Conservation (phyloP, 78 protist genomes). For the Cavenderia fasciculata region DNA sequence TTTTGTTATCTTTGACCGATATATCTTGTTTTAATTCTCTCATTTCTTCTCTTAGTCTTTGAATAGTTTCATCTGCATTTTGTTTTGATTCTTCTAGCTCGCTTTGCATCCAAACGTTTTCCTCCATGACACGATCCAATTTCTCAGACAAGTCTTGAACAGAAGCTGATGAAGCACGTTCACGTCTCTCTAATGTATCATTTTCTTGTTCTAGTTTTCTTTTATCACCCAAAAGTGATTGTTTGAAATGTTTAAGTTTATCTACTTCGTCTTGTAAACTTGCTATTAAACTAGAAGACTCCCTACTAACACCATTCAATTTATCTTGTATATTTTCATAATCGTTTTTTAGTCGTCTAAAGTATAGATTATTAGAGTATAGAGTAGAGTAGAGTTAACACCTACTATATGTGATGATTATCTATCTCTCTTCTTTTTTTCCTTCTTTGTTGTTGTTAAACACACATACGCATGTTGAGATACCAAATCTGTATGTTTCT, state of each 20-base stretch:
- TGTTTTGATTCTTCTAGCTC: slow-evolving; percentile 75
- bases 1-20: slow-evolving; percentile 57
- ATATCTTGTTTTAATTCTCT: slow-evolving; percentile 66
- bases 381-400: too few species aligned
- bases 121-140: slow-evolving; percentile 66
- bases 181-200: slow-evolving; percentile 73
- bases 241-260: slow-evolving; percentile 34
- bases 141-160: slow-evolving; percentile 59
- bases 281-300: slow-evolving; percentile 39
- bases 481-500: slow-evolving; percentile 59
- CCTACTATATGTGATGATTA: too few species aligned
- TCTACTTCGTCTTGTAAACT: slow-evolving; percentile 70
- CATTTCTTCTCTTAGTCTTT: slow-evolving; percentile 74
- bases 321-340: slow-evolving; percentile 43
- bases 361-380: too few species aligned
- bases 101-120: slow-evolving; percentile 80
- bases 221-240: slow-evolving; percentile 11
- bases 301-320: slow-evolving; percentile 19
- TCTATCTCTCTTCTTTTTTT: too few species aligned
- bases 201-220: slow-evolving; percentile 76
- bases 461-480: slow-evolving; percentile 72
- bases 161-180: slow-evolving; percentile 67
- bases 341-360: slow-evolving; percentile 62
- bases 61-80: slow-evolving; percentile 73
- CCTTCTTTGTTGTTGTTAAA: too few species aligned